Evolutionary conservation across 805 yeast genomes (phyloP), one percentile per base, ranked within the genome.

Genomic region (Myxozyma mucilagina): DNA sequence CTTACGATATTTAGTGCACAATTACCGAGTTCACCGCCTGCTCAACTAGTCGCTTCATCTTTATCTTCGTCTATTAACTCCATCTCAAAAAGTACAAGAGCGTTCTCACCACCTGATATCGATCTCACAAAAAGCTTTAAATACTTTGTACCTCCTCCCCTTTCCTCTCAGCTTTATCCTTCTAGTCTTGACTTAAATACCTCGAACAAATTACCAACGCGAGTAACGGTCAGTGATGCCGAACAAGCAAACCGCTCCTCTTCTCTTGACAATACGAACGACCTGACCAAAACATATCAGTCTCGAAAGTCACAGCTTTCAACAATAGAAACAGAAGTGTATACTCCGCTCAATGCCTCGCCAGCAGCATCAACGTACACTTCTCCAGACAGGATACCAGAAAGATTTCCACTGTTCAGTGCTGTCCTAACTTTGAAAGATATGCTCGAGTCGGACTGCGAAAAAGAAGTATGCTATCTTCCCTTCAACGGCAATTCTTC

Each of bases 381-480:
- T 10, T 57, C 60, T 10, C 60, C 60, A 6, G 52, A 57, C 18
- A 36, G 48, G 10, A 20, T 45, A 10, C 56, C 60, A 11, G 53
- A 44, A 10, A 38, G 47, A n/a, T 48, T 43, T n/a, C 60, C 60
- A 8, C 16, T 45, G 13, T 57, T 57, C 39, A 45, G 39, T 32
- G 55, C 59, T 29, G 29, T 45, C 2, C 24, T 56, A 4, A 47
- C 59, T 3, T 35, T 56, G n/a, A 20, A 18, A 14, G 32, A 48
- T 10, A 13, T 47, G n/a, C 59, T 55, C 20, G 59, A 53, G 16
- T 16, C 45, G 11, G 18, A 9, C 14, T 18, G 31, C 5, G 4
- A 18, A 14, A 47, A 38, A 14, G 48, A 38, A 20, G 47, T 45
- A 8, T 54, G 16, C 38, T 45, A 35, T 45, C 20, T 41, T 13